phyloP scores from a whole-genome alignment of 345 rosid genomes.

The Citrus cavaleriei region DNA sequence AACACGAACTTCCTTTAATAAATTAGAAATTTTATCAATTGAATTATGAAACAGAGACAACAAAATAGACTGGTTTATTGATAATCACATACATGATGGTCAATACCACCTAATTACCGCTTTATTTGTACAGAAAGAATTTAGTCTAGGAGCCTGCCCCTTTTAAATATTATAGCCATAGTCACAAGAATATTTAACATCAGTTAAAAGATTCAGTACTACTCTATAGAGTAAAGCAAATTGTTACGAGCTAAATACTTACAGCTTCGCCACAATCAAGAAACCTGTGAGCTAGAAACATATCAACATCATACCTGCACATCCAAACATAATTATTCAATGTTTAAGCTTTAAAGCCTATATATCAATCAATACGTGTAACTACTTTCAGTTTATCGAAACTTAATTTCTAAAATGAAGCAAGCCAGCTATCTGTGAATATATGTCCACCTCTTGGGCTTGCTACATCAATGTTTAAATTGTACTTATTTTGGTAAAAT shows the following conservation, averaged over 20 bases:
- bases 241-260: slow-evolving; percentile 27
- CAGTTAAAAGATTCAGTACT: neutral
- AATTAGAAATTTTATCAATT: slow-evolving; percentile 24
- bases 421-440: neutral
- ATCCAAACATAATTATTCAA: slow-evolving; percentile 3
- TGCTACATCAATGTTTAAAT: neutral
- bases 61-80: neutral
- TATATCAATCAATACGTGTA: neutral
- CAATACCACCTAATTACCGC: neutral
- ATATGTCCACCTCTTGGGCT: neutral
- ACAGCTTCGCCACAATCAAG: slow-evolving; percentile 56
- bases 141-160: neutral
- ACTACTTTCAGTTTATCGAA: neutral
- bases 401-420: neutral
- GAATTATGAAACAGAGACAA: neutral
- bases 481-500: neutral
- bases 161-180: neutral
- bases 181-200: neutral
- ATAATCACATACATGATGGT: neutral
- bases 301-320: slow-evolving; percentile 66
- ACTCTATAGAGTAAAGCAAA: neutral
- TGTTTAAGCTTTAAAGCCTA: neutral
- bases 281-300: slow-evolving; percentile 45
- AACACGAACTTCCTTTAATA: slow-evolving; percentile 64
- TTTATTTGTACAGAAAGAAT: neutral